Conservation (phyloP, 805 yeast species). For the Starmerella powellii region DNA sequence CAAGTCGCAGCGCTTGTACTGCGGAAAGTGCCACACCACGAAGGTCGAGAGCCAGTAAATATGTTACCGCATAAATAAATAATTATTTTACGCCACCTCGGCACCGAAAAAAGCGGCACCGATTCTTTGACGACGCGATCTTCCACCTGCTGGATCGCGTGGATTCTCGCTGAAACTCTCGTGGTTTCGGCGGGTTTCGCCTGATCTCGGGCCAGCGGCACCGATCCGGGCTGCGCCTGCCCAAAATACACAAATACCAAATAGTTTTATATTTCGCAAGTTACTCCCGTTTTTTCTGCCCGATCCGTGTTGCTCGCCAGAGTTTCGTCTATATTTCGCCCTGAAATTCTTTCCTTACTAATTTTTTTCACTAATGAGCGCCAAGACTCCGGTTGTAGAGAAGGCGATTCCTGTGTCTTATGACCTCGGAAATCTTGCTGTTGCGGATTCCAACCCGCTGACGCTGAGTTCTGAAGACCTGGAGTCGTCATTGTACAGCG, state of each 20-base stretch:
- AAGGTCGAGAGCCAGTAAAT: constrained; percentile 29
- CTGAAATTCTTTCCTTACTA: background rate
- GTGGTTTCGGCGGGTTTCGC: no score
- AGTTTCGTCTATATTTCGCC: no score
- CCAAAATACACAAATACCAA: no score
- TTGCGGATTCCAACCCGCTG: constrained; percentile 79
- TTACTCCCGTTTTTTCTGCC: no score
- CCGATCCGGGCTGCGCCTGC: no score
- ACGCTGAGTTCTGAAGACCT: constrained; percentile 44
- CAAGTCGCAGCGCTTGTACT: constrained; percentile 97
- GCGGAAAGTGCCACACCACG: constrained; percentile 98
- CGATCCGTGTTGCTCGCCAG: no score
- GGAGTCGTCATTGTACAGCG: constrained; percentile 41
- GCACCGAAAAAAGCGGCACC: no score
- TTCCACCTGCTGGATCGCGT: no score
- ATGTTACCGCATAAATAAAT: constrained; percentile 7
- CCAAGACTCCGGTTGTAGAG: constrained; percentile 39
- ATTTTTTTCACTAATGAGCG: background rate
- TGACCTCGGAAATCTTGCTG: constrained; percentile 84
- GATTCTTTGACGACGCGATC: no score
- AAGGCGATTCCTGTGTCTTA: constrained; percentile 80
- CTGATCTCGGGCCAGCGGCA: no score
- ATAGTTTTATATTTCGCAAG: no score
- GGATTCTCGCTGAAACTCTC: no score
- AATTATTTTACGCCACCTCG: background rate